Evolutionary conservation across 345 rosid genomes (phyloP).

Genomic region (Populus nigra): DNA sequence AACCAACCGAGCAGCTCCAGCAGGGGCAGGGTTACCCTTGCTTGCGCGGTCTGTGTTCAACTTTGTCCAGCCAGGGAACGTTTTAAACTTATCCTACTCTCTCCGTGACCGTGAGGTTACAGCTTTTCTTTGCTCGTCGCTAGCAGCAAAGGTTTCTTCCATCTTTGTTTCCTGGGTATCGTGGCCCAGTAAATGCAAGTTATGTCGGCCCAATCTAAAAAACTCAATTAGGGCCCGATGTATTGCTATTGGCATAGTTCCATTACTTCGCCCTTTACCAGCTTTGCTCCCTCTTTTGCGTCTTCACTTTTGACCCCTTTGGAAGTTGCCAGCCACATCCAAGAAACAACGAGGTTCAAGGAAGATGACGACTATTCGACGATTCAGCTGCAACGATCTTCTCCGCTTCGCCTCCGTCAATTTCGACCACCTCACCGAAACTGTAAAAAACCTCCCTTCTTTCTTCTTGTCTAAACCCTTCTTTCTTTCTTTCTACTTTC

Average conservation of each 20-base stretch:
- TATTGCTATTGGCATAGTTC: too few species aligned
- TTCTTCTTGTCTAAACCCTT: background rate
- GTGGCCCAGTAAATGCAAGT: background rate
- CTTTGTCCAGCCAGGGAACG: background rate
- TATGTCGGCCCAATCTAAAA: background rate
- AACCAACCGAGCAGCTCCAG: background rate
- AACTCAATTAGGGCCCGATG: too few species aligned
- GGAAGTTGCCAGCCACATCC: background rate
- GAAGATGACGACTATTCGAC: constrained; percentile 79
- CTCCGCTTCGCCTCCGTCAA: constrained; percentile 81
- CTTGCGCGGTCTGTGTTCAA: background rate
- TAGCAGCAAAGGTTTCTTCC: too few species aligned
- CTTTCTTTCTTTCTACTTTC: background rate
- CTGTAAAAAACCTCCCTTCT: constrained; percentile 37
- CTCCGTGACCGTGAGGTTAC: too few species aligned
- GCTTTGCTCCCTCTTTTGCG: too few species aligned
- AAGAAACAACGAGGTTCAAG: background rate
- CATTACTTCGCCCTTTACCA: too few species aligned
- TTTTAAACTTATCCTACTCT: background rate
- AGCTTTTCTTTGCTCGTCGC: background rate
- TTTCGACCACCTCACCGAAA: constrained; percentile 93
- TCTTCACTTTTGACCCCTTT: background rate
- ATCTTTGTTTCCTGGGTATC: background rate
- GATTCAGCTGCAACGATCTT: constrained; percentile 93
- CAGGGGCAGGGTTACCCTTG: background rate